phyloP scores from a whole-genome alignment of 441 rosid species.

The Croton setiger region DNA sequence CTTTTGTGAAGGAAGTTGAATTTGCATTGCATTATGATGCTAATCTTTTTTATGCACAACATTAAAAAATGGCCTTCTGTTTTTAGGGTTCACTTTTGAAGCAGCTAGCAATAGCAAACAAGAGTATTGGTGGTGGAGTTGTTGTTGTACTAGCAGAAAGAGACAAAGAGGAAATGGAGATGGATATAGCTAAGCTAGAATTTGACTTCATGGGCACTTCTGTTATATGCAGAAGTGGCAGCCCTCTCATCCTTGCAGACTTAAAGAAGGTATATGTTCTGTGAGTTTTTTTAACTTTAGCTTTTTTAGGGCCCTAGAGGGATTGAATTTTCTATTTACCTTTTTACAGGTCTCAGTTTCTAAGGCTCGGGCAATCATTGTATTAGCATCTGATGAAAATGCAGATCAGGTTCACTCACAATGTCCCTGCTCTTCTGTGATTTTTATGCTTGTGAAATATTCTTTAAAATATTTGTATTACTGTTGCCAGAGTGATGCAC shows the following conservation, averaged over 20 bases:
- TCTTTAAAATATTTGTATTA: slow-evolving; percentile 16
- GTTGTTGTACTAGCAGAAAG: slow-evolving; percentile 86
- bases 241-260: slow-evolving; percentile 87
- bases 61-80: slow-evolving; percentile 18
- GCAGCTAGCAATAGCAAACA: slow-evolving; percentile 94
- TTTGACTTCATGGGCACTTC: slow-evolving; percentile 93
- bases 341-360: slow-evolving; percentile 77
- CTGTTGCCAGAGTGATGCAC: slow-evolving; percentile 78
- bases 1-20: not conserved
- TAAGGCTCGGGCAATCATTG: slow-evolving; percentile 85
- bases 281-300: not conserved
- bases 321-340: slow-evolving; percentile 22
- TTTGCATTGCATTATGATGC: not conserved
- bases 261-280: slow-evolving; percentile 62
- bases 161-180: slow-evolving; percentile 96
- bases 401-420: slow-evolving; percentile 76
- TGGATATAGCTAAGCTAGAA: slow-evolving; percentile 81
- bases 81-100: slow-evolving; percentile 88
- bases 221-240: slow-evolving; percentile 94
- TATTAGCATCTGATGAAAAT: slow-evolving; percentile 84
- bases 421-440: slow-evolving; percentile 5
- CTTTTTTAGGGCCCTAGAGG: slow-evolving; percentile 8
- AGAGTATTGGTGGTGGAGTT: slow-evolving; percentile 87
- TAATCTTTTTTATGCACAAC: not conserved
- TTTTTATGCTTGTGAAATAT: slow-evolving; percentile 14